Evolutionary conservation across 208 protist genomes (phyloP).

Genomic region (Crithidia expoeki): DNA sequence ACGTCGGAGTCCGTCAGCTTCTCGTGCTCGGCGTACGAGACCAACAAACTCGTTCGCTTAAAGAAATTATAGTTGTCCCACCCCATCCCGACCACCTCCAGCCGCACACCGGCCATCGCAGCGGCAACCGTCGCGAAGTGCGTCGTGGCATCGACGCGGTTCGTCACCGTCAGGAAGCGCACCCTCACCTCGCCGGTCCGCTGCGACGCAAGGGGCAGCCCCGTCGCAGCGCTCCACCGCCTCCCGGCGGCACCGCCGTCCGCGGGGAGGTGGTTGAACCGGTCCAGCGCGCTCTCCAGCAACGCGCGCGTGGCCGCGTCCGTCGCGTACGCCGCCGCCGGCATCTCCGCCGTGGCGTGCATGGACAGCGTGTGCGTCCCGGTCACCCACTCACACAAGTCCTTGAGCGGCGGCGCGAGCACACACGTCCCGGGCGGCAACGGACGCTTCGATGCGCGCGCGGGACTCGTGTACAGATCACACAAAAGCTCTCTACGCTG

Average conservation of each 20-base stretch:
- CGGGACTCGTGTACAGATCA: too few relatives aligned
- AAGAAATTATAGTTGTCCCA: neutral
- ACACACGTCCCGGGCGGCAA: neutral
- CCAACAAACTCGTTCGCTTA: neutral
- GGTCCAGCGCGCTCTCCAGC: neutral
- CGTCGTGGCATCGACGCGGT: neutral
- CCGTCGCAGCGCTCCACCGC: constrained; percentile 5
- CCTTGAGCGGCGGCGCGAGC: neutral
- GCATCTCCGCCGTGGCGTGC: neutral
- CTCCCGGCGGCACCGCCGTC: neutral
- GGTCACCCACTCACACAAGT: neutral
- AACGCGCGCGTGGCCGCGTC: neutral
- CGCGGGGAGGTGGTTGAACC: neutral
- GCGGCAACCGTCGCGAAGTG: neutral
- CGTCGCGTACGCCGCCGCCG: neutral
- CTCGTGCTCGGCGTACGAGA: neutral
- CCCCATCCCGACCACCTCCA: neutral
- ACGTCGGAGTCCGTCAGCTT: constrained; percentile 1
- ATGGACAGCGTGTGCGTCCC: neutral
- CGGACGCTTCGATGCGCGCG: too few relatives aligned
- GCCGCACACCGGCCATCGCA: constrained; percentile 3
- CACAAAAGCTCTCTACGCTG: too few relatives aligned
- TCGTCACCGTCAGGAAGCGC: constrained; percentile 4
- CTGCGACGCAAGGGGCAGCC: neutral
- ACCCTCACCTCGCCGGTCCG: neutral